Conservation (phyloP, 352 stramenopile genomes). For the Pythium sukuiense region DNA sequence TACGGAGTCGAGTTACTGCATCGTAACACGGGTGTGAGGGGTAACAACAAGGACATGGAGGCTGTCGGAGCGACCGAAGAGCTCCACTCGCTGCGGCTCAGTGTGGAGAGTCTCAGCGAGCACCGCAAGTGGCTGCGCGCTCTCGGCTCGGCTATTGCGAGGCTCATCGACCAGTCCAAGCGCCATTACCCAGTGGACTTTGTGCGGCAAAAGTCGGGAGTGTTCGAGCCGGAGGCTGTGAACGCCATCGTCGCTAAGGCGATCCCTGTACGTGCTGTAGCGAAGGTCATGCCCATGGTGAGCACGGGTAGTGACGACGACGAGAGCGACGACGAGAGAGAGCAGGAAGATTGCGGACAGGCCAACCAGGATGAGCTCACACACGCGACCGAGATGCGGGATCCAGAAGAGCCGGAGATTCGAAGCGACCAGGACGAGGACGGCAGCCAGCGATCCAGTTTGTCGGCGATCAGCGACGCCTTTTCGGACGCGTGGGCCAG, state of each 20-base stretch:
- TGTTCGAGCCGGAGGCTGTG: constrained; percentile 14
- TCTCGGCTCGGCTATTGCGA: constrained; percentile 47
- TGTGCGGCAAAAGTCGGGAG: not conserved
- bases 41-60: not conserved
- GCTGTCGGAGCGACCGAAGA: not conserved
- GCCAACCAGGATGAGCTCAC: constrained; percentile 8
- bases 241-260: constrained; percentile 10
- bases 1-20: constrained; percentile 50
- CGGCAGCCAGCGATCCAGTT: constrained; percentile 7
- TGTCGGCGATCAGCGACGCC: constrained; percentile 8
- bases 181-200: constrained; percentile 28
- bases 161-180: constrained; percentile 40
- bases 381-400: constrained; percentile 1
- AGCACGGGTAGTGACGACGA: not conserved
- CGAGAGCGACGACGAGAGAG: not conserved
- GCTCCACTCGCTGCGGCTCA: constrained; percentile 41
- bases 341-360: not conserved
- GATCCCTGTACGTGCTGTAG: constrained; percentile 12
- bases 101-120: constrained; percentile 30
- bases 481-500: constrained; percentile 17
- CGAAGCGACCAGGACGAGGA: constrained; percentile 13
- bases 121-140: constrained; percentile 52
- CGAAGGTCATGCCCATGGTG: constrained; percentile 16
- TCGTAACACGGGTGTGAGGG: not conserved
- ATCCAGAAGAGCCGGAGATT: constrained; percentile 8